phyloP scores from a whole-genome alignment of 208 protist genomes.

The Trypanosoma brucei region DNA sequence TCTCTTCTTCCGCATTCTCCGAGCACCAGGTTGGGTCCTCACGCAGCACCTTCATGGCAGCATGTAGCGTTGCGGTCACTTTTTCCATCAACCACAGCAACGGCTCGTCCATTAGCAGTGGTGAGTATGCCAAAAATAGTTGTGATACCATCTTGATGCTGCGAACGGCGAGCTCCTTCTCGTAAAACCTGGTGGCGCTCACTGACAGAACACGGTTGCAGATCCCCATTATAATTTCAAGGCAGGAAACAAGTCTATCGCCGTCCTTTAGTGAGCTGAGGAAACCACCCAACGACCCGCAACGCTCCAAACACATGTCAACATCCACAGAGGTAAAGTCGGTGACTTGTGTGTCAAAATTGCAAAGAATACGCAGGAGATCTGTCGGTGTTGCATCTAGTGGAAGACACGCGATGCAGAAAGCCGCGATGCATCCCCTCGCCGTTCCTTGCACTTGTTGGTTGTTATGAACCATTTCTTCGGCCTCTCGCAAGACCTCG shows the following conservation, averaged over 20 bases:
- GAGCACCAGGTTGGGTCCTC: slow-evolving; percentile 18
- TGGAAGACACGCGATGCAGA: slow-evolving; percentile 20
- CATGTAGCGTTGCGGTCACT: slow-evolving; percentile 11
- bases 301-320: slow-evolving; percentile 17
- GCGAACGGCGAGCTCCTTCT: slow-evolving; percentile 23
- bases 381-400: not conserved
- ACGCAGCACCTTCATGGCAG: slow-evolving; percentile 7
- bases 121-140: slow-evolving; percentile 20
- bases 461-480: slow-evolving; percentile 14
- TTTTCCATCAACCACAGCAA: slow-evolving; percentile 14
- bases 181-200: slow-evolving; percentile 17
- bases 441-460: slow-evolving; percentile 17
- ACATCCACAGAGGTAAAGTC: slow-evolving; percentile 22
- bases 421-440: slow-evolving; percentile 15
- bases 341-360: slow-evolving; percentile 11
- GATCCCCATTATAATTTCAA: slow-evolving; percentile 4
- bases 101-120: slow-evolving; percentile 2
- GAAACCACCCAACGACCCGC: slow-evolving; percentile 15
- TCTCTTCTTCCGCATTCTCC: slow-evolving; percentile 43
- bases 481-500: slow-evolving; percentile 5
- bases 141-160: slow-evolving; percentile 19
- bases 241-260: slow-evolving; percentile 3
- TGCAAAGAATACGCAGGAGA: slow-evolving; percentile 4
- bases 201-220: slow-evolving; percentile 19
- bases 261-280: slow-evolving; percentile 9